Conservation (phyloP, 208 protist genomes). For the Sergeia podlipaevii region DNA sequence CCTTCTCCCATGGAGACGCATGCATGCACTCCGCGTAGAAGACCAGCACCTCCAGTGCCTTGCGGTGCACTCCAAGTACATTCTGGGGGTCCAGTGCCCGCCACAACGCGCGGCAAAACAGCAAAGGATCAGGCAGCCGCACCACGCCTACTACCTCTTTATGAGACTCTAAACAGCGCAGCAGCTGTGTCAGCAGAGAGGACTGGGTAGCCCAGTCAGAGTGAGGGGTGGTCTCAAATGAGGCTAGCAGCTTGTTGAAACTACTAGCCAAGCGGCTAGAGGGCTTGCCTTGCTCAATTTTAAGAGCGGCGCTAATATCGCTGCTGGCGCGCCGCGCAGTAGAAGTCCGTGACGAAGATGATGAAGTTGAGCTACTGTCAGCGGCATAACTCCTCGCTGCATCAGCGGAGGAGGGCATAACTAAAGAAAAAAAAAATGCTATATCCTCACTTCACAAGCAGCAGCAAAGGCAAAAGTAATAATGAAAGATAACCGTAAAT, state of each 20-base stretch:
- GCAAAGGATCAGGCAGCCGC: slow-evolving; percentile 26
- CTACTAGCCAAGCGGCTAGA: slow-evolving; percentile 10
- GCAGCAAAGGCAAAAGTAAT: slow-evolving; percentile 4
- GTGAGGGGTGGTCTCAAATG: slow-evolving; percentile 11
- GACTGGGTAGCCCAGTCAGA: slow-evolving; percentile 17
- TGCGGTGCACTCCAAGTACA: slow-evolving; percentile 66
- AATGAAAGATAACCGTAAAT: not conserved
- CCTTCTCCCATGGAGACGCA: not conserved
- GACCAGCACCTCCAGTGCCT: slow-evolving; percentile 45
- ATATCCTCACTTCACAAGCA: not conserved
- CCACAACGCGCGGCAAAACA: slow-evolving; percentile 36
- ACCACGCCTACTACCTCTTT: slow-evolving; percentile 22
- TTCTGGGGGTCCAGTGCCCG: slow-evolving; percentile 38
- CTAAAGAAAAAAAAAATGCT: slow-evolving; percentile 13
- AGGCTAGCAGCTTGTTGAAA: slow-evolving; percentile 9
- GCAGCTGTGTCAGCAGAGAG: slow-evolving; percentile 10
- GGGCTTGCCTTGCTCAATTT: too few relatives aligned
- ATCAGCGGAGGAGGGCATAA: too few relatives aligned
- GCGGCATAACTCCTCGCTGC: too few relatives aligned
- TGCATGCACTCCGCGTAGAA: slow-evolving; percentile 4
- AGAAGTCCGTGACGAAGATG: too few relatives aligned
- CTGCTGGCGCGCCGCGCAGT: too few relatives aligned
- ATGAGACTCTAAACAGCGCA: slow-evolving; percentile 16
- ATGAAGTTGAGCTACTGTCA: too few relatives aligned
- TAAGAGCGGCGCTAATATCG: too few relatives aligned